Evolutionary conservation across 345 rosid species (phyloP), one percentile per base, ranked within the genome.

Genomic region (Luvunga scandens): DNA sequence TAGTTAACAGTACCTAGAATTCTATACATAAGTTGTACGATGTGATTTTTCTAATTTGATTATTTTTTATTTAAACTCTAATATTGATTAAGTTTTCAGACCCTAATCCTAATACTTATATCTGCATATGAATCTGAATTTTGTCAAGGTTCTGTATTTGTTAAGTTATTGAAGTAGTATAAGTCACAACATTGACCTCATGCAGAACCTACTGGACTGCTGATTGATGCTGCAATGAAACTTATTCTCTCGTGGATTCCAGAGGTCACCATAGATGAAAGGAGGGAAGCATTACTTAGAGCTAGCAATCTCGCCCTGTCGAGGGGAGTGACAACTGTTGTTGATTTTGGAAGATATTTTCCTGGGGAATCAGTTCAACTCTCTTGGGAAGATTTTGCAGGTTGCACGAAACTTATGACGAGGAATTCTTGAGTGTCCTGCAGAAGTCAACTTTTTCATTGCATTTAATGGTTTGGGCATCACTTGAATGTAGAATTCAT

Each of bases 311-410:
- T 88, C 83, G 95, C 95, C 73, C 85, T 93, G 91, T 83, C 45
- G 45, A 90, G 85, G 89, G 98, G 98, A 57, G 98, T 93, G 81
- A 93, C 98, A 33, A 88, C 92, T 70, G 95, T 93, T 39, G 85
- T 92, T 80, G 98, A 95, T 87, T 24, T 95, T 50, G 98, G 98
- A 75, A 89, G 98, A 86, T 91, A 90, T 81, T 85, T 80, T 82
- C 97, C 98, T 14, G 98, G 98, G 79, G 82, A 88, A 75, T 38
- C 91, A 56, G 78, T 76, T 50, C 86, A 92, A 81, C 81, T 78
- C 75, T 86, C 97, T 39, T 95, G 98, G 98, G 88, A 90, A 69
- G 98, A 95, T 84, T 86, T 93, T 67, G 84, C 95, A 92, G 98
- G 98, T 94, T 78, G 65, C 34, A 55, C 75, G 57, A 45, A 50